Evolutionary conservation across 345 rosid genomes (phyloP), one percentile per base, ranked within the genome.

Genomic region (Ailanthus altissimus): DNA sequence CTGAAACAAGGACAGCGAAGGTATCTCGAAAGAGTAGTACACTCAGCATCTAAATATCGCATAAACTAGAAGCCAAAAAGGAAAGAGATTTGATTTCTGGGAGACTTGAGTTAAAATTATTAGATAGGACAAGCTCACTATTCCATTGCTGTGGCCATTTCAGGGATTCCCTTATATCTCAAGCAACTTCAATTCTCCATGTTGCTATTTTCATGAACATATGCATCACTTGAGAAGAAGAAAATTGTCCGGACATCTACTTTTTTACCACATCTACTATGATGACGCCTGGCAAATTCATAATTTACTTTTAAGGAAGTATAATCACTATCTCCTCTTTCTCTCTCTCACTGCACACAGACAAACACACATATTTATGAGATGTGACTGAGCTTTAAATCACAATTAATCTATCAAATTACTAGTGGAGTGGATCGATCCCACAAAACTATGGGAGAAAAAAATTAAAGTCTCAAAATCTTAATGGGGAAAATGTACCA

Each of bases 91-190:
- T 21, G 12, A 25, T 64, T 25, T 1, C 38, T 1, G 38, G 3
- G 36, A 16, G 47, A 43, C n/a, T 45, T 11, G 60, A 73, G 51
- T 32, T 5, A 43, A 46, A 57, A 45, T 56, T 26, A 38, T 15
- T 67, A 54, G 26, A 67, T 67, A 61, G 67, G 76, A 78, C 80
- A 85, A 68, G 28, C 20, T 68, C 62, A 50, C 38, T 64, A 21
- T 79, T 76, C 49, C 65, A 60, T 58, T 73, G 59, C 50, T 70
- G 6, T 25, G 32, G 49, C 62, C 60, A 70, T 67, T 49, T 63
- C 67, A 50, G 72, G 43, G 38, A 32, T 32, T 51, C 64, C 73
- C 61, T 64, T 45, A 60, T 23, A 68, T 73, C 49, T 59, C 25
- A 47, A 45, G 62, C 63, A 28, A 23, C 40, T 74, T 45, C n/a